A percentile compares a stretch with the other conserved stretches of the same genome.
phyloP scores from a whole-genome alignment of 208 protist species.

The Acanthamoeba lugdunensis region DNA sequence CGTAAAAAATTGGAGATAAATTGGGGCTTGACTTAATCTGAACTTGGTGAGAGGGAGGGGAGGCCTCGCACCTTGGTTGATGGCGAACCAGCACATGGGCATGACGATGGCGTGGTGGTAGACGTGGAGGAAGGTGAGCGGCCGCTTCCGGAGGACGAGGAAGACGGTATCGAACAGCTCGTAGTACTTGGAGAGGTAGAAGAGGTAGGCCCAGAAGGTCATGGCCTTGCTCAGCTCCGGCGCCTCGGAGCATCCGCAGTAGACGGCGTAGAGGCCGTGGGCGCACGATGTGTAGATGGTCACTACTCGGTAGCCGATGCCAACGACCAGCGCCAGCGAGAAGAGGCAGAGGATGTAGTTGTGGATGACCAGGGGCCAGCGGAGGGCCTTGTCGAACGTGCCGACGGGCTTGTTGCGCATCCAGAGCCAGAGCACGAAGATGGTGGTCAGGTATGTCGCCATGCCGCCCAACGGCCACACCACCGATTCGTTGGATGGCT shows the following conservation, averaged over 20 bases:
- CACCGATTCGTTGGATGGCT: slow-evolving; percentile 3
- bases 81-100: slow-evolving; percentile 1
- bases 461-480: slow-evolving; percentile 26
- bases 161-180: slow-evolving; percentile 74
- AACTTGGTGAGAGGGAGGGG: background rate
- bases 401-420: background rate
- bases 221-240: background rate
- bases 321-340: background rate
- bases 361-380: slow-evolving; percentile 31
- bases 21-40: background rate
- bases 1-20: no score
- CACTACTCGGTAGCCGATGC: background rate
- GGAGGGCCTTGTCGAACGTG: slow-evolving; percentile 21
- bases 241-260: background rate
- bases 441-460: background rate
- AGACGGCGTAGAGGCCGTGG: background rate
- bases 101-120: slow-evolving; percentile 69
- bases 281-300: background rate
- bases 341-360: slow-evolving; percentile 43
- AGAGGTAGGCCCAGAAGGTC: slow-evolving; percentile 40
- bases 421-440: background rate
- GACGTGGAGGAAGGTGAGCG: slow-evolving; percentile 69
- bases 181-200: slow-evolving; percentile 73
- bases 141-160: slow-evolving; percentile 58
- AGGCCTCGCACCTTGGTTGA: background rate